Conservation (phyloP, 495 filamentous ascomycete genomes). For the Achaetomiella virescens region DNA sequence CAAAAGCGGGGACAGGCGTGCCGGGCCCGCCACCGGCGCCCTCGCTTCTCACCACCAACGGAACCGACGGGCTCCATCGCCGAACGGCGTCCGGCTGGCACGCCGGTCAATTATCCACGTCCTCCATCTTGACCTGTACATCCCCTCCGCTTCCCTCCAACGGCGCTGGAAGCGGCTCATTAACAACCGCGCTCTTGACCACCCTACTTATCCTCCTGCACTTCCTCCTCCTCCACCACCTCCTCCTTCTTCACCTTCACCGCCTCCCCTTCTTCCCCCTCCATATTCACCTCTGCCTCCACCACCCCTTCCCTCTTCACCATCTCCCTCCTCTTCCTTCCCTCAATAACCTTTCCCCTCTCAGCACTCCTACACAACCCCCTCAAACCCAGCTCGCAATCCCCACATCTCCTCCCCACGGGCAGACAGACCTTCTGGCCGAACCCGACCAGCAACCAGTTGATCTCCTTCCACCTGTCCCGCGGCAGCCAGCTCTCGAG, state of each 20-base stretch:
- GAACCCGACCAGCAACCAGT: conserved; percentile 83
- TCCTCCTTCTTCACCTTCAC: conserved; percentile 16
- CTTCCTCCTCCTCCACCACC: conserved; percentile 21
- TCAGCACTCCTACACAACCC: conserved; percentile 74
- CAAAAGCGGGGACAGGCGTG: neutral
- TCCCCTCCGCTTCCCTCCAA: no score
- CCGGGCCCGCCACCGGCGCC: neutral
- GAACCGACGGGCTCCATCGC: no score
- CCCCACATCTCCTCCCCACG: conserved; percentile 71
- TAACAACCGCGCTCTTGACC: conserved; percentile 4
- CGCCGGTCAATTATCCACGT: neutral
- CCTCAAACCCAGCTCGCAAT: conserved; percentile 67
- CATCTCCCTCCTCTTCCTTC: conserved; percentile 33
- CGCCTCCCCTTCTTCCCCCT: conserved; percentile 21
- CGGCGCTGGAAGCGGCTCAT: neutral
- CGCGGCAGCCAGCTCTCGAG: conserved; percentile 79
- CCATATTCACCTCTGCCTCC: conserved; percentile 21
- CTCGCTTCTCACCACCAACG: no score
- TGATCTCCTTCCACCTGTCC: conserved; percentile 92
- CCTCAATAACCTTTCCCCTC: conserved; percentile 46
- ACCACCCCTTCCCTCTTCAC: conserved; percentile 26
- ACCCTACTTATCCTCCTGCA: conserved; percentile 17
- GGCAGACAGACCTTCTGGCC: conserved; percentile 83
- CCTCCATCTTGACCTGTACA: neutral
- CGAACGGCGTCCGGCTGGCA: neutral